Evolutionary conservation across 495 filamentous ascomycete species (phyloP), one percentile per base, ranked within the genome.

Genomic region (Hypoxylon fragiforme): DNA sequence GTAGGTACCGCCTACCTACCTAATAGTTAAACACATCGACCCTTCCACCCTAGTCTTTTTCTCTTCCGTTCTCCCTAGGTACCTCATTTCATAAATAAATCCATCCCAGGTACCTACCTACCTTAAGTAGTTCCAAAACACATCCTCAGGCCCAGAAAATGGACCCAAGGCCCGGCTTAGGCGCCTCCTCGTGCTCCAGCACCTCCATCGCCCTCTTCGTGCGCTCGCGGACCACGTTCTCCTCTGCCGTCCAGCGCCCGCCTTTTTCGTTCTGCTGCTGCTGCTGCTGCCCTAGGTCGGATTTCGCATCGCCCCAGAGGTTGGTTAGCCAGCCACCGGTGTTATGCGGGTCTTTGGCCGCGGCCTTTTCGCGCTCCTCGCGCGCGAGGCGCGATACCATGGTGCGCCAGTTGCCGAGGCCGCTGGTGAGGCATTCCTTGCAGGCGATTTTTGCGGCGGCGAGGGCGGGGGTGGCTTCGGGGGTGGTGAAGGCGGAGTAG

Each of bases 401-500:
- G 8, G 68, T 75, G 18, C 73, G 74, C 87, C 90, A 89, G 70
- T 95, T 95, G 2, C 77, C 76, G n/a, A 90, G 70, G 3, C 86
- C 85, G 14, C 84, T 81, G 24, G 77, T 69, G 0, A 92, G 74
- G 63, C 90, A 94, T 52, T 92, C 80, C n/a, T 74, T 77, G 62
- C 90, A 94, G 34, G 72, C 78, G 30, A 73, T 72, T 48, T 78
- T 77, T 1, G 76, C 73, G 2, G 47, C 47, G 12, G 30, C 48
- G 46, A 60, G 46, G 19, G 20, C 37, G 11, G 15, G 4, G 24
- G 24, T 9, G 24, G 24, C 24, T n/a, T n/a, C n/a, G n/a, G n/a
- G n/a, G n/a, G n/a, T n/a, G n/a, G n/a, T n/a, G n/a, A n/a, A n/a
- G n/a, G n/a, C n/a, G n/a, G n/a, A n/a, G n/a, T n/a, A n/a, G n/a